These are phyloP conservation scores for Clarireedia homoeocarpa DNA, from an alignment of 2,329 filamentous ascomycete species.

Conservation along the genomic window DNA sequence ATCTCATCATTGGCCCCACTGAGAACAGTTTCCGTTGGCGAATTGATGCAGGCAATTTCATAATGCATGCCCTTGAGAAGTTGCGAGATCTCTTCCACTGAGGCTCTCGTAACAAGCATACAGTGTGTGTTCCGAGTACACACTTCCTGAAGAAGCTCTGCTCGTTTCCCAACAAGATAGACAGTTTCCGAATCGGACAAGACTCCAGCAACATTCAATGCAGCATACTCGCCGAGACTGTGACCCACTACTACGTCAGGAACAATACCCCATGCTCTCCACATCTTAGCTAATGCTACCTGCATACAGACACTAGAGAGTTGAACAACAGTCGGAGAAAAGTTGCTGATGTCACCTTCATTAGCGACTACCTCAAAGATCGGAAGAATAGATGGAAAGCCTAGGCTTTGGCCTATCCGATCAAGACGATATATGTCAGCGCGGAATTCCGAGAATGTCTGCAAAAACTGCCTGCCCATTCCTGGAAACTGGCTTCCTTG, in stretches of 20 bases:
- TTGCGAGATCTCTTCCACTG: not conserved
- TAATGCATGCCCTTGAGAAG: not conserved
- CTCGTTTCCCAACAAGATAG: not conserved
- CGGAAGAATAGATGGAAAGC: not conserved
- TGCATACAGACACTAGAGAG: not conserved
- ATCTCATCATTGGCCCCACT: not conserved
- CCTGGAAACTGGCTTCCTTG: not conserved
- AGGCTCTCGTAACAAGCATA: conserved; percentile 1
- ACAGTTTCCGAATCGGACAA: not conserved
- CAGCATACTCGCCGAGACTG: conserved; percentile 2
- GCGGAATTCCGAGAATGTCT: not conserved
- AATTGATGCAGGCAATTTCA: not conserved
- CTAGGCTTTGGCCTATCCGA: not conserved
- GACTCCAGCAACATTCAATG: not conserved
- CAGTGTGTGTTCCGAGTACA: not conserved
- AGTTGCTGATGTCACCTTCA: not conserved
- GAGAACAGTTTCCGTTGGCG: not conserved
- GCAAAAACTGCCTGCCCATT: not conserved
- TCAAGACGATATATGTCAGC: not conserved
- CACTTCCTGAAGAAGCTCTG: not conserved
- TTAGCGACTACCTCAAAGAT: not conserved
- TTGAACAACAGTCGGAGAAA: not conserved
- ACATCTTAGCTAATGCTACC: not conserved
- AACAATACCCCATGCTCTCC: not conserved
- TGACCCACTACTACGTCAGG: not conserved